Percentiles rank a stretch among this genome's conserved stretches.
Evolutionary conservation across 2,329 filamentous ascomycete genomes (phyloP).

Genomic region (Xylariaceae sp.): DNA sequence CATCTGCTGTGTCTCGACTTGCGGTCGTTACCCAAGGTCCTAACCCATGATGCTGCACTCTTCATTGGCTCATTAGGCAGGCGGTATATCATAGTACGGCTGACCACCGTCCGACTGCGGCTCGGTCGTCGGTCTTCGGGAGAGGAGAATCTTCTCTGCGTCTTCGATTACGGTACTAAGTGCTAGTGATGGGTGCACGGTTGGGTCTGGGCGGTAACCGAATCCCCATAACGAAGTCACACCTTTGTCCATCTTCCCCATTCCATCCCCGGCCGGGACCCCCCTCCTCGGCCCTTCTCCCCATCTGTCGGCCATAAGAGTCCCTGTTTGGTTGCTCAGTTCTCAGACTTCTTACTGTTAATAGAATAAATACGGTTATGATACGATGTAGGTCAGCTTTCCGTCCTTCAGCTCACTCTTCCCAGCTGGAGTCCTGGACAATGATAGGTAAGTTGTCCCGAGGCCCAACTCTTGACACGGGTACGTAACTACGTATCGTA

Average conservation of each 20-base stretch:
- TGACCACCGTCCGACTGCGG: neutral
- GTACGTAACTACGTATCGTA: neutral
- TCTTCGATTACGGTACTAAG: neutral
- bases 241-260: neutral
- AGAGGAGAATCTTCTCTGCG: slow-evolving; percentile 11
- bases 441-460: too few relatives aligned
- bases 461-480: neutral
- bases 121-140: neutral
- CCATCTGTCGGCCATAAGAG: slow-evolving; percentile 2
- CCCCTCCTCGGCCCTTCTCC: neutral
- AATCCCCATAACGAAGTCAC: neutral
- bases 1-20: neutral
- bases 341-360: slow-evolving; percentile 9
- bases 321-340: neutral
- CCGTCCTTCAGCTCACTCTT: slow-evolving; percentile 9
- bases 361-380: slow-evolving; percentile 3
- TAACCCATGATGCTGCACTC: neutral
- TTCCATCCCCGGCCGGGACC: neutral
- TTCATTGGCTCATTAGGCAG: neutral
- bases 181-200: neutral
- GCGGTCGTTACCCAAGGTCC: neutral
- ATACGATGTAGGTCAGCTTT: neutral
- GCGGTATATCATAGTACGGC: neutral
- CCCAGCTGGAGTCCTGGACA: neutral
- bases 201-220: too few relatives aligned